Evolutionary conservation across 257 asterid species (phyloP).

Genomic region (Solanum corneliomulleri): DNA sequence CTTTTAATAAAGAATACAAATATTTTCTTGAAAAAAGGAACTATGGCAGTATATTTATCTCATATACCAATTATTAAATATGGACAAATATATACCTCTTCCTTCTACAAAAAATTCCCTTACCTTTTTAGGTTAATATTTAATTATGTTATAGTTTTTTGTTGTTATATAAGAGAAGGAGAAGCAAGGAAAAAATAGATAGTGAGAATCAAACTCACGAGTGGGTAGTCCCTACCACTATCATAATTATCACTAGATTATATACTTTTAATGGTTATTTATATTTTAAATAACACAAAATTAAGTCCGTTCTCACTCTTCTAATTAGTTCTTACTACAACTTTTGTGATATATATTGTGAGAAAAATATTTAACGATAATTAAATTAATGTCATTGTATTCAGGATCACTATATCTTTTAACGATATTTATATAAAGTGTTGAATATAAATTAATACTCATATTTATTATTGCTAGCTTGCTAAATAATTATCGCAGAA

Average conservation of each 20-base stretch:
- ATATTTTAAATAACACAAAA: background rate
- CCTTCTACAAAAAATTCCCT: background rate
- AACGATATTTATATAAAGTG: too few relatives aligned
- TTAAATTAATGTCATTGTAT: too few relatives aligned
- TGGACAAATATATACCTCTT: background rate
- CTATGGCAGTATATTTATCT: background rate
- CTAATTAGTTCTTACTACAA: background rate
- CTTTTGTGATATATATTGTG: background rate
- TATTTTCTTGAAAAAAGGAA: background rate
- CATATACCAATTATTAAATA: background rate
- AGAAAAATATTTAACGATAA: too few relatives aligned
- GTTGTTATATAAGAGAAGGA: background rate
- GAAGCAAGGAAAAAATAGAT: background rate
- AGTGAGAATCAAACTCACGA: background rate
- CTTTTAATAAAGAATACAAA: background rate
- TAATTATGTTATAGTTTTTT: background rate
- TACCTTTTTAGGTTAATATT: background rate
- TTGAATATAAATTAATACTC: too few relatives aligned
- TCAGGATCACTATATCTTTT: too few relatives aligned
- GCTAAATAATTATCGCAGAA: too few relatives aligned
- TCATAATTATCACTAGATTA: background rate
- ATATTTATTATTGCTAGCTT: too few relatives aligned
- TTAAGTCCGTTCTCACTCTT: background rate
- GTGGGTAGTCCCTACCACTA: background rate
- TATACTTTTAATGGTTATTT: background rate